Evolutionary conservation across 768 basidiomycete genomes (phyloP), one percentile per base, ranked within the genome.

Genomic region (Kwoniella pini): DNA sequence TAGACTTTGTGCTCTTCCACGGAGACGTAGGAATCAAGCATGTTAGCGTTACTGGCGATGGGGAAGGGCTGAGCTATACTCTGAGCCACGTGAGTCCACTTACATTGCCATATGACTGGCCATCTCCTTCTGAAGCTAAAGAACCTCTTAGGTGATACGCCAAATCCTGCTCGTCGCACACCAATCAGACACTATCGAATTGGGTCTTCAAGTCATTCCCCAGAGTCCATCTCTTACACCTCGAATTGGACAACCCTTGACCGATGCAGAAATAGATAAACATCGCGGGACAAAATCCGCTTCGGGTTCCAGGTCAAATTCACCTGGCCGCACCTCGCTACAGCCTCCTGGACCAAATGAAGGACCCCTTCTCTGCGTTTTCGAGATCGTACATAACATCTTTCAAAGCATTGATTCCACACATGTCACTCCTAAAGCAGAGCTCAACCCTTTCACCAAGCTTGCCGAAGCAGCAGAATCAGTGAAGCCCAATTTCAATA

Each of bases 1-100:
- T 93, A 30, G 93, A 97, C 77, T 81, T 97, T 64, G 91, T 95
- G 17, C 80, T 96, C 12, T 94, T 88, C 75, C 92, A 97, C 69
- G 89, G 87, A 19, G 92, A 95, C 75, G 86, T 88, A 21, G 88
- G 87, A 21, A 82, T 96, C 82, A 89, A 89, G 80, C 90, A 93
- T 66, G 83, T 92, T 50, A 86, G 85, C 57, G 91, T 95, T 13
- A 85, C 82, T 68, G 91, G 90, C 19, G 89, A 91, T 68, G 93
- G 92, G 71, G 87, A 86, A 70, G 91, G 87, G 9, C 81, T 95
- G 62, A 85, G 85, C 38, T 94, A 88, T 80, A 84, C 86, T 2
- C 77, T 96, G 57, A 86, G 86, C 38, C 88, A 93, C 82, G 94
- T 95, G 80, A 82, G 91, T 83, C 11, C 33, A 36, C 15, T 15